Conservation (phyloP, 441 rosid genomes). For the Euphorbia celastroides region DNA sequence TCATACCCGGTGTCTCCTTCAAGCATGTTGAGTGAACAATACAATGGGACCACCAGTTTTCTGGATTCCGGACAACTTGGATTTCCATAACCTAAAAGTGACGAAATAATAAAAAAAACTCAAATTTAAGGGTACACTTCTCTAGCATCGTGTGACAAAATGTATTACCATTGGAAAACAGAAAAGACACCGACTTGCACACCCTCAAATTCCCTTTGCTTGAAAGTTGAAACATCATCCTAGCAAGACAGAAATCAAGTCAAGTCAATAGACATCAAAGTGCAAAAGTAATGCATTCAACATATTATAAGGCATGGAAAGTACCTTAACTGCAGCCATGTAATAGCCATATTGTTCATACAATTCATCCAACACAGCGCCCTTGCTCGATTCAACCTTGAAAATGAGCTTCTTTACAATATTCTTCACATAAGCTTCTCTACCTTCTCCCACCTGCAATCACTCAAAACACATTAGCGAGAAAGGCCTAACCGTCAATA, state of each 20-base stretch:
- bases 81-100: conserved; percentile 32
- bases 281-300: neutral
- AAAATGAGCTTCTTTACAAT: conserved; percentile 68
- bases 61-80: conserved; percentile 40
- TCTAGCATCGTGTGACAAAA: conserved; percentile 5
- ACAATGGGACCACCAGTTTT: conserved; percentile 52
- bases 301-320: neutral
- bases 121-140: neutral
- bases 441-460: conserved; percentile 45
- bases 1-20: conserved; percentile 93
- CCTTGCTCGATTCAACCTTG: conserved; percentile 57
- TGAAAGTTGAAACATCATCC: conserved; percentile 34
- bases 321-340: conserved; percentile 63
- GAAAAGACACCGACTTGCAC: conserved; percentile 66
- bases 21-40: conserved; percentile 84
- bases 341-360: conserved; percentile 58
- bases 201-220: conserved; percentile 44
- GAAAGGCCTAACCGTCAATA: conserved; percentile 6
- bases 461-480: neutral
- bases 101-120: conserved; percentile 7
- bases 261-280: conserved; percentile 1
- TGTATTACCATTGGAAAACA: conserved; percentile 57
- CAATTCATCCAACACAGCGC: conserved; percentile 59
- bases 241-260: conserved; percentile 15
- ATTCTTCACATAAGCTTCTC: conserved; percentile 45